Conservation (phyloP, 78 protist genomes). For the Anaeramoeba ignava region DNA sequence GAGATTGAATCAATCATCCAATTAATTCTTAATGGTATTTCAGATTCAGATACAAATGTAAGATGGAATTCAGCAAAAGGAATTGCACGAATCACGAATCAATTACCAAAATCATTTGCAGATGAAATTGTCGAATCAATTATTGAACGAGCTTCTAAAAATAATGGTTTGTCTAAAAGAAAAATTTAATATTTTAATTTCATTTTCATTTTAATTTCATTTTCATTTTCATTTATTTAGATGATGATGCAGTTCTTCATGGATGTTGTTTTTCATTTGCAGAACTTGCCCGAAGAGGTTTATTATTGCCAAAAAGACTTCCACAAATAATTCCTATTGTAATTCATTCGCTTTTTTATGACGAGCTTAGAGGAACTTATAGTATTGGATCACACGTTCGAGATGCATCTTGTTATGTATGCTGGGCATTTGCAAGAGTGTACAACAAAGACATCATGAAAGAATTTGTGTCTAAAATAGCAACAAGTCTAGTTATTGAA, state of each 20-base stretch:
- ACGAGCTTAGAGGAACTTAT: constrained; percentile 12
- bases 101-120: constrained; percentile 59
- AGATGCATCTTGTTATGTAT: constrained; percentile 88
- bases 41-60: background rate
- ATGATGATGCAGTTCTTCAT: constrained; percentile 54
- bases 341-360: background rate
- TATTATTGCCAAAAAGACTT: constrained; percentile 65
- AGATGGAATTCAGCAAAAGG: constrained; percentile 82
- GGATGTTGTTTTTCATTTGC: constrained; percentile 87
- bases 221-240: background rate
- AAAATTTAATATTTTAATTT: background rate
- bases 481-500: constrained; percentile 18
- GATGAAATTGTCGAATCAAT: constrained; percentile 61
- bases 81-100: constrained; percentile 60
- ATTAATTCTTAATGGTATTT: constrained; percentile 4
- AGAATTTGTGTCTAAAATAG: constrained; percentile 28
- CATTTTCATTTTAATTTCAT: background rate
- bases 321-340: constrained; percentile 21
- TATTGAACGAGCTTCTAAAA: constrained; percentile 4
- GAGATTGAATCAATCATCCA: constrained; percentile 15
- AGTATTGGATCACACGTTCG: constrained; percentile 86
- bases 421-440: constrained; percentile 92
- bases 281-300: constrained; percentile 75
- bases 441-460: constrained; percentile 48
- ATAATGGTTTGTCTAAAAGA: background rate